Conservation (phyloP, 768 basidiomycete genomes). For the Chalciporus pseudorubinellus region DNA sequence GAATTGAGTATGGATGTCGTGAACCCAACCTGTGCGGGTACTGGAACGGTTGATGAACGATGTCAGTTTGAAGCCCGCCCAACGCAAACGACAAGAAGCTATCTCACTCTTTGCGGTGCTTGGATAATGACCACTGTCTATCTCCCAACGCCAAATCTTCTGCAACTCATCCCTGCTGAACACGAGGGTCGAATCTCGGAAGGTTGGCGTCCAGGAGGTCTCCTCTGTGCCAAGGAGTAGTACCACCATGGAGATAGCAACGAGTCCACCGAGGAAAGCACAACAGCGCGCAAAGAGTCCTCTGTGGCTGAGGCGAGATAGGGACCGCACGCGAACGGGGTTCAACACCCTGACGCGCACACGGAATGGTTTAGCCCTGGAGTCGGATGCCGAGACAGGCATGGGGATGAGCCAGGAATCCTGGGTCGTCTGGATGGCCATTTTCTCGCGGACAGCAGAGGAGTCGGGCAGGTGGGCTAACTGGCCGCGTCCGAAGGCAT, state of each 20-base stretch:
- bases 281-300: conserved; percentile 54
- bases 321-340: conserved; percentile 37
- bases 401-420: conserved; percentile 53
- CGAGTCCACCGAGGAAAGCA: conserved; percentile 49
- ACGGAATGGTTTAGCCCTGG: conserved; percentile 49
- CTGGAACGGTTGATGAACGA: conserved; percentile 32
- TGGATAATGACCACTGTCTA: conserved; percentile 87
- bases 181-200: conserved; percentile 64
- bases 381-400: conserved; percentile 57
- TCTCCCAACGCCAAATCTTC: conserved; percentile 92
- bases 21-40: conserved; percentile 63
- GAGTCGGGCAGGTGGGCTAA: conserved; percentile 17
- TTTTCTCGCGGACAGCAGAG: conserved; percentile 40
- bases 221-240: conserved; percentile 42
- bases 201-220: conserved; percentile 37
- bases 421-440: conserved; percentile 30
- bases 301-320: conserved; percentile 49
- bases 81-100: conserved; percentile 2
- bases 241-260: conserved; percentile 45
- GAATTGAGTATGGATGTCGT: conserved; percentile 59
- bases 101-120: conserved; percentile 64
- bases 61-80: conserved; percentile 1
- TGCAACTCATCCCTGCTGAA: conserved; percentile 70
- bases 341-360: conserved; percentile 60
- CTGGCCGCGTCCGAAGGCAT: conserved; percentile 9